Evolutionary conservation across 1,284 basidiomycete genomes (phyloP), one percentile per base, ranked within the genome.

Genomic region (Sanghuangporus weigelae): DNA sequence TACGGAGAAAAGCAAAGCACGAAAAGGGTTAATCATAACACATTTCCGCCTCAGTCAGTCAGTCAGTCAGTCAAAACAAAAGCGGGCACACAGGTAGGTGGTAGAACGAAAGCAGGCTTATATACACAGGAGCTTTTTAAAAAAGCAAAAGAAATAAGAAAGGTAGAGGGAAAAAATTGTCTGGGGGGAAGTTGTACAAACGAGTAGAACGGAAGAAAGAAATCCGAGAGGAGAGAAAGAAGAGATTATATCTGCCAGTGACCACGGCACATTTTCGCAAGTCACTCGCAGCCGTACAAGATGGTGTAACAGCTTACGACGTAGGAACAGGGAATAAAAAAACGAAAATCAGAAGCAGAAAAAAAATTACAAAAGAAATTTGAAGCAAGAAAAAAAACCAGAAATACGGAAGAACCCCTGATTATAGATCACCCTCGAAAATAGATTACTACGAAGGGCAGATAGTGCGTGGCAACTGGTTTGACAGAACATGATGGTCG

Each of bases 21-120:
- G 59, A 53, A 63, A 42, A 51, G 68, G 62, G 63, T 63, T 66
- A 74, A 74, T 67, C 23, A 58, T 31, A 58, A 58, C 57, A 58
- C 21, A 49, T 49, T 46, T 58, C 57, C 57, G 57, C 19, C 42
- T 49, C 57, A 44, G 19, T 14, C 14, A 19, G 12, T 44, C 12
- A 19, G 5, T 12, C 42, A 14, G 19, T 14, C n/a, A 44, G 42
- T 19, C 14, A 44, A 44, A 44, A 7, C 38, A 39, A 23, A 8
- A 46, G 21, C 48, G 19, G 21, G 23, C 48, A 16, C 16, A 21
- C 14, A 49, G 21, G 19, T 19, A 16, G 48, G 3, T 19, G 14
- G 48, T 2, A 44, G 21, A 49, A 16, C 26, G 26, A 31, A 31
- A 31, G 14, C 48, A 49, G 23, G 23, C 48, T 49, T 21, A 49